Evolutionary conservation across 2,329 filamentous ascomycete species (phyloP).

Genomic region (Trichoderma oligosporum): DNA sequence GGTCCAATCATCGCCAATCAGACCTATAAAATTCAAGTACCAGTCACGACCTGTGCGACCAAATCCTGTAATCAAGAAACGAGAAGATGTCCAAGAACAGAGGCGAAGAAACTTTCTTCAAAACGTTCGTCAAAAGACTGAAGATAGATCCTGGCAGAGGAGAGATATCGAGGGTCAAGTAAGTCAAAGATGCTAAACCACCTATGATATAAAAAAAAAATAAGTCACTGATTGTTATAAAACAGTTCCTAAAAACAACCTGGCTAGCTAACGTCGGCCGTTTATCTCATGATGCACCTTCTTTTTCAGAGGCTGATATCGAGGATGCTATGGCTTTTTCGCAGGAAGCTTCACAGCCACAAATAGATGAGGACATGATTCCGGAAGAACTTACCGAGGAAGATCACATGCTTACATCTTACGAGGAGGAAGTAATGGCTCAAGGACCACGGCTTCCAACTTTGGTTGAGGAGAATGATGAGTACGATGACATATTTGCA

Average conservation of each 20-base stretch:
- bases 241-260: conserved; percentile 37
- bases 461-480: conserved; percentile 47
- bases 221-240: no score
- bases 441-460: conserved; percentile 34
- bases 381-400: conserved; percentile 50
- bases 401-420: conserved; percentile 53
- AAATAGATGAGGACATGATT: conserved; percentile 47
- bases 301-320: conserved; percentile 48
- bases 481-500: conserved; percentile 60
- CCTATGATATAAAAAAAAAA: no score
- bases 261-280: conserved; percentile 34
- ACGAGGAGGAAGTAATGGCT: conserved; percentile 31
- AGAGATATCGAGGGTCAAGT: conserved; percentile 59
- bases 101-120: conserved; percentile 66
- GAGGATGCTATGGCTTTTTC: conserved; percentile 45
- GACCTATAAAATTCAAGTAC: conserved; percentile 45
- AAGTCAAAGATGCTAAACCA: no score
- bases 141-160: conserved; percentile 57
- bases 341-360: conserved; percentile 25
- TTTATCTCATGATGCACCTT: conserved; percentile 35
- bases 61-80: conserved; percentile 59
- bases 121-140: conserved; percentile 57
- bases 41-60: conserved; percentile 54
- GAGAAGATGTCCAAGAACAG: conserved; percentile 60
- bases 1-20: conserved; percentile 45